Percentiles rank a stretch among this genome's conserved stretches.
Conservation (phyloP, 805 yeast species). For the Metschnikowia picachoensis region DNA sequence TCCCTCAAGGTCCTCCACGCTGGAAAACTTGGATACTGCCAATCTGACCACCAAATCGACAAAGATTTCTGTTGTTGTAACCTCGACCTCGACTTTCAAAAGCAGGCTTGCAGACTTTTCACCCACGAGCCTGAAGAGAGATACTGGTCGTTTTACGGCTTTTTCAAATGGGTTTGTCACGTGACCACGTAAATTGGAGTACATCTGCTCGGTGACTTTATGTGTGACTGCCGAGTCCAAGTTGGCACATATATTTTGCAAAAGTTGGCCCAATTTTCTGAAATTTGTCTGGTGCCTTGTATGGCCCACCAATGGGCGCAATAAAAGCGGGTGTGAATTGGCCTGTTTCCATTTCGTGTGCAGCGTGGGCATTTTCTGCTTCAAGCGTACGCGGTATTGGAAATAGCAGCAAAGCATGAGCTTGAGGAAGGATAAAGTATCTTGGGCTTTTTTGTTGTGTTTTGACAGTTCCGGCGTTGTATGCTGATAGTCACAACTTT, state of each 20-base stretch:
- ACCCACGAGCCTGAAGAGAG: constrained; percentile 25
- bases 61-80: constrained; percentile 40
- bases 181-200: constrained; percentile 21
- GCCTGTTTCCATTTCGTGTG: constrained; percentile 42
- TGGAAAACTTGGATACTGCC: constrained; percentile 29
- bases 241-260: constrained; percentile 21
- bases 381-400: constrained; percentile 41
- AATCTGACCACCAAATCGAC: constrained; percentile 37
- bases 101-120: constrained; percentile 18
- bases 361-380: constrained; percentile 45
- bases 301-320: constrained; percentile 57
- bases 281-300: constrained; percentile 50
- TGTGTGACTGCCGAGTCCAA: constrained; percentile 8
- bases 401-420: constrained; percentile 61
- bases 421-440: constrained; percentile 50
- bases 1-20: constrained; percentile 21
- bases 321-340: constrained; percentile 43
- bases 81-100: constrained; percentile 26
- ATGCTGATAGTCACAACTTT: constrained; percentile 28
- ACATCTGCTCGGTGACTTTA: constrained; percentile 18
- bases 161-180: constrained; percentile 35
- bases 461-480: constrained; percentile 28
- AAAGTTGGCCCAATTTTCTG: constrained; percentile 23
- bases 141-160: constrained; percentile 36
- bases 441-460: constrained; percentile 46